Base-by-base conservation (phyloP, 1,284 basidiomycete genomes). In the Cryptococcus jaspeensis region DNA sequence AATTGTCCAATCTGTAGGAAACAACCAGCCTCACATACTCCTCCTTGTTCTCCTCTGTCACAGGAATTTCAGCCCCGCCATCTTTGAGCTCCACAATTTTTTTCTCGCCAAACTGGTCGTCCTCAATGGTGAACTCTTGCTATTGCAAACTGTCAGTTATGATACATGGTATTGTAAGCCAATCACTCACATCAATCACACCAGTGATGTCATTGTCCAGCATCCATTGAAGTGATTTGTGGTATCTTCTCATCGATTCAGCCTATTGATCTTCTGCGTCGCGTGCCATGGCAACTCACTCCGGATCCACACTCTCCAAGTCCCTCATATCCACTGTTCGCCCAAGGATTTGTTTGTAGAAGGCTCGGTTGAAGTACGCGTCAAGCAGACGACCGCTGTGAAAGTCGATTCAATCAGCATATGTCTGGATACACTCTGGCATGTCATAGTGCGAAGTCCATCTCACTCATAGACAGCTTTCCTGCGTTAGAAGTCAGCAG, bases 221-320 rank as follows among this genome's bases (percentile, higher is more conserved):
- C 73, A 78, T 79, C 78, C 78, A 79, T 41, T 76, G 73, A 12
- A 79, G 64, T 12, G 75, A 77, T 56, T 78, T 77, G 69, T 78
- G 76, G 43, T 76, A 74, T 28, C 69, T 70, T 38, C 16, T 28
- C 47, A 20, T 45, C 44, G 46, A 43, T 35, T 52, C 4, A 60
- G 16, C 58, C 53, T 42, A 40, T 49, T 35, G 20, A 48, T 5
- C 16, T 54, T 38, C 38, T 49, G 16, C 56, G 54, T 35, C 53
- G 45, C 15, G 59, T 28, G 16, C 28, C 9, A 9, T 32, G 28
- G 28, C 13, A 12, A 80, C 83, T 52, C 70, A 92, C 77, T 97
- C 92, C 0, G 94, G 93, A 78, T 97, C 93, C 42, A 97, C 89
- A 84, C 90, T 93, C 77, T 98, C 93, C 32, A 98, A 87, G 73